These are phyloP conservation scores for Pythium insidiosum DNA, from an alignment of 352 stramenopile genomes.

Conservation along the genomic window DNA sequence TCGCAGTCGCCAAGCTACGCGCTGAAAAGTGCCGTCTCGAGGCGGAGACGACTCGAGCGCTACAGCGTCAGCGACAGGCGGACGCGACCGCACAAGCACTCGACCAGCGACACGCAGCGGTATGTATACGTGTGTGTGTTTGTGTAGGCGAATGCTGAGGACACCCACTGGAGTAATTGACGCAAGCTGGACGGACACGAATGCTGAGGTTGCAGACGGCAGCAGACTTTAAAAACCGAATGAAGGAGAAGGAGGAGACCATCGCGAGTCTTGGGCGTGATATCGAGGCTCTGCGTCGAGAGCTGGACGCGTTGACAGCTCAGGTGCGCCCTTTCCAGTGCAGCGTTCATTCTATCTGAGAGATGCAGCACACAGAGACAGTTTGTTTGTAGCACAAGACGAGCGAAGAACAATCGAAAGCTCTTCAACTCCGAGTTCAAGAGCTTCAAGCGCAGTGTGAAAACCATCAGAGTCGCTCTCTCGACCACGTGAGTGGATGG, in stretches of 20 bases:
- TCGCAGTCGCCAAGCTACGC: conserved; percentile 29
- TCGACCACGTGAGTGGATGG: too few relatives aligned
- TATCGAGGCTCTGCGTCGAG: conserved; percentile 6
- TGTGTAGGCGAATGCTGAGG: background rate
- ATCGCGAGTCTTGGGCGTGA: background rate
- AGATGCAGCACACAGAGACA: too few relatives aligned
- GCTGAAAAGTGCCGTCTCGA: conserved; percentile 36
- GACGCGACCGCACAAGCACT: background rate
- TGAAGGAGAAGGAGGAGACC: conserved; percentile 9
- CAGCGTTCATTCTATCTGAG: too few relatives aligned
- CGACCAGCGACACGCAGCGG: conserved; percentile 5
- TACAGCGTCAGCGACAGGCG: conserved; percentile 4
- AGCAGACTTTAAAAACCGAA: conserved; percentile 8
- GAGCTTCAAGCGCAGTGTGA: too few relatives aligned
- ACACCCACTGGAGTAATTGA: too few relatives aligned
- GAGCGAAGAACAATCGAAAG: background rate
- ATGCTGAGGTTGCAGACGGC: background rate
- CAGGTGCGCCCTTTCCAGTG: too few relatives aligned
- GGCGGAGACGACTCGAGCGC: conserved; percentile 15
- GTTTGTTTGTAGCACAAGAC: background rate
- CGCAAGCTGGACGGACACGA: too few relatives aligned
- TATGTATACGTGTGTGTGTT: too few relatives aligned
- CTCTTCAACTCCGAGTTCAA: background rate
- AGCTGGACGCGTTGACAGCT: too few relatives aligned
- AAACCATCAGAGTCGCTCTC: too few relatives aligned